A percentile compares a stretch with the other conserved stretches of the same genome.
These are phyloP conservation scores for Ceratopteris richardii DNA, from an alignment of 75 land plant species.

Conservation along the genomic window DNA sequence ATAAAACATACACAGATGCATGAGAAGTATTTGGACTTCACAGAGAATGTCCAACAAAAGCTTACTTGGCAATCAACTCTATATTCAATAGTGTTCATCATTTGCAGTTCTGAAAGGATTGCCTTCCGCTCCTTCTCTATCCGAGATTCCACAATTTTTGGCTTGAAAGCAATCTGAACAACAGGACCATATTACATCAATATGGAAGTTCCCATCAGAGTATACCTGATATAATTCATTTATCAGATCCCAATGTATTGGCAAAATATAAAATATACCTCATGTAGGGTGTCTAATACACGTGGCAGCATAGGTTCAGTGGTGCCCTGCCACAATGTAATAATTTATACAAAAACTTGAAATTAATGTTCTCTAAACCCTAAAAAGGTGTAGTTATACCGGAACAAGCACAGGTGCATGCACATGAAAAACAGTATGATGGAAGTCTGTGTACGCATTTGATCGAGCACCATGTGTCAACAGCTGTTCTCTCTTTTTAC, in stretches of 20 bases:
- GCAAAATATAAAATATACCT: constrained; percentile 34
- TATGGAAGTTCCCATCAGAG: too few relatives aligned
- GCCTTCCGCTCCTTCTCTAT: constrained; percentile 95
- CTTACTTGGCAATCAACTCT: constrained; percentile 97
- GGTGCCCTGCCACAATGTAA: constrained; percentile 41
- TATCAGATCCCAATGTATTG: too few relatives aligned
- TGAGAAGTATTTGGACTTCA: too few relatives aligned
- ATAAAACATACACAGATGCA: too few relatives aligned
- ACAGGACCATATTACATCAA: too few relatives aligned
- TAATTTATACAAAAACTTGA: too few relatives aligned
- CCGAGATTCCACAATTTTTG: constrained; percentile 90
- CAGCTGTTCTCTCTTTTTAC: constrained; percentile 98
- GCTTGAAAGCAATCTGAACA: constrained; percentile 90
- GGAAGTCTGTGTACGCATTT: constrained; percentile 99
- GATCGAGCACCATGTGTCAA: constrained; percentile 97
- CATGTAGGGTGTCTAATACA: constrained; percentile 88
- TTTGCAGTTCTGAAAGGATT: constrained; percentile 91
- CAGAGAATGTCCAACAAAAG: too few relatives aligned
- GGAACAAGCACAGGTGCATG: constrained; percentile 59
- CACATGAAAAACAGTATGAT: constrained; percentile 98
- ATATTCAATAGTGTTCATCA: constrained; percentile 99
- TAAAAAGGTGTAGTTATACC: not conserved
- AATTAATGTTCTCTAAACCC: too few relatives aligned
- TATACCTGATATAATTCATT: too few relatives aligned
- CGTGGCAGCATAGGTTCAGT: constrained; percentile 75